Base-by-base conservation (phyloP, 73 alveolate genomes). In the Breviolum minutum region DNA sequence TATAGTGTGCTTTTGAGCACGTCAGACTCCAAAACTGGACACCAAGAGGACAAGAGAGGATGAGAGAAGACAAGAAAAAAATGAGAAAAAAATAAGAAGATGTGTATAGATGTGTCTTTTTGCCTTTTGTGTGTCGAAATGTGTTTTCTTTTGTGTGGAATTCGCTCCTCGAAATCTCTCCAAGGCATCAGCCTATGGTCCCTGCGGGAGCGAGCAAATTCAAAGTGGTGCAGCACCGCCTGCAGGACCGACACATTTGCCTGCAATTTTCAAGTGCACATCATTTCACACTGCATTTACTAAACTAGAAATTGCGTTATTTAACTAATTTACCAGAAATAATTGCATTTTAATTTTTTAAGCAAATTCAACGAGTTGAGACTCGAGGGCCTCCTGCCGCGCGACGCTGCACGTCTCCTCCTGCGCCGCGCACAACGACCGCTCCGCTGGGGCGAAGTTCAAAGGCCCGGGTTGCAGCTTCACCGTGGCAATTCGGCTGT, bases 371-470 rank as follows among this genome's bases (percentile, higher is more conserved):
- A 40, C 0, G 54, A 40, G 54, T 40, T 40, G 54, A 40, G 54
- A 40, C 62, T 0, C 10, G 73, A 82, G 91, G 91, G 91, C 60
- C 26, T 82, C 22, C 73, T 48, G 27, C 91, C 91, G 12, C 91
- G 91, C 20, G 91, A 82, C 91, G 69, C 91, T 14, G 91, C 91
- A 8, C 91, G 91, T 40, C 91, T 82, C 13, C 60, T 82, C 60
- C 73, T 82, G 73, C 91, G 91, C 26, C 91, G 91, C 0, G 91
- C 91, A 48, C 91, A 48, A 82, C 91, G 91, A 60, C 91, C 91
- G 9, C 91, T 82, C 60, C 91, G 91, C 68, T 82, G 91, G 91
- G 91, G 91, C 11, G 91, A 82, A 82, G 30, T 82, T 54, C 73
- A 14, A 48, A 54, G 91, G 91, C 73, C 20, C n/a, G 30, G 62